Conservation (phyloP, 1,284 basidiomycete genomes). For the Malassezia sp. region DNA sequence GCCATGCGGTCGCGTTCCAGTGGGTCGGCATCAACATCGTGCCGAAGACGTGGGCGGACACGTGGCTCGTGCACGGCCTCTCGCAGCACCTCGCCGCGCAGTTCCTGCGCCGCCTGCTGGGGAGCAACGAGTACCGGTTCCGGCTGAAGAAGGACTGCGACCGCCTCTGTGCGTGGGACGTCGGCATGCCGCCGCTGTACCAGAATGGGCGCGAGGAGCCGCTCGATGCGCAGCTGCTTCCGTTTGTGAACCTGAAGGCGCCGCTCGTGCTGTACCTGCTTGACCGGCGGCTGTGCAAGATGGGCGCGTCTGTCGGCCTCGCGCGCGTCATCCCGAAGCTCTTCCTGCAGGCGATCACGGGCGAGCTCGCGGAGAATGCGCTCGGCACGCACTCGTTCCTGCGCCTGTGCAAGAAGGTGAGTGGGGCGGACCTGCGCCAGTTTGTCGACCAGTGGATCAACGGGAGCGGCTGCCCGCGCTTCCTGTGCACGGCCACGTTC, state of each 20-base stretch:
- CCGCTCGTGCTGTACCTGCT: constrained; percentile 91
- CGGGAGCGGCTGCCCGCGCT: constrained; percentile 86
- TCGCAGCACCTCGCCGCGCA: constrained; percentile 80
- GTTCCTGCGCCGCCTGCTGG: constrained; percentile 74
- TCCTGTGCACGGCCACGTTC: constrained; percentile 79
- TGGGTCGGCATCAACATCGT: constrained; percentile 97
- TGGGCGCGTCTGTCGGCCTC: constrained; percentile 84
- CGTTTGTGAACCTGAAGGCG: constrained; percentile 85
- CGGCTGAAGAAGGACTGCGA: constrained; percentile 92
- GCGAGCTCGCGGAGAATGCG: constrained; percentile 66
- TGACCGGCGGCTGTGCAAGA: constrained; percentile 82
- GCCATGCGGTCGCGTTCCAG: constrained; percentile 74
- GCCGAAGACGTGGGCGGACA: constrained; percentile 84
- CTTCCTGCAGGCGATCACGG: constrained; percentile 84
- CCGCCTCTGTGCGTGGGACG: constrained; percentile 76
- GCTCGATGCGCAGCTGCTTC: constrained; percentile 34
- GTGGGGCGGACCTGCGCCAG: constrained; percentile 61
- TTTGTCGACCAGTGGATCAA: constrained; percentile 99
- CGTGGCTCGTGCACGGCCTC: constrained; percentile 89
- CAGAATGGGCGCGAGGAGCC: constrained; percentile 72
- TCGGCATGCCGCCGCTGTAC: constrained; percentile 81
- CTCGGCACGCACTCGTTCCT: constrained; percentile 84
- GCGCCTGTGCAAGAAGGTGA: constrained; percentile 82
- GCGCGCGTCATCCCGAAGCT: constrained; percentile 89
- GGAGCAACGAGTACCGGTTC: constrained; percentile 95